These are phyloP conservation scores for Pezicula carpinea DNA, from an alignment of 2,329 filamentous ascomycete genomes.

Conservation along the genomic window DNA sequence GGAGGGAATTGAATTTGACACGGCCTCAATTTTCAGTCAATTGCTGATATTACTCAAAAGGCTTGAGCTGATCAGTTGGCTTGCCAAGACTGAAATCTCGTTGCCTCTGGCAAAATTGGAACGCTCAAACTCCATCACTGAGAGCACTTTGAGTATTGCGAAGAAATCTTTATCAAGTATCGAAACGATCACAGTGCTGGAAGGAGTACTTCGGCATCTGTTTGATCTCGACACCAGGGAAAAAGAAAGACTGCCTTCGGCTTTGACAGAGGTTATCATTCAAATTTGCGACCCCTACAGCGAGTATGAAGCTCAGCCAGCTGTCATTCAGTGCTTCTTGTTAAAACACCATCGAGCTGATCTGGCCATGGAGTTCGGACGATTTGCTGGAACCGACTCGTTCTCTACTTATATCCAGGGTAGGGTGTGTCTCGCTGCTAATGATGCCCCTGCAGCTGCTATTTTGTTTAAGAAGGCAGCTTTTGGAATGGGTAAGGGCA, in stretches of 20 bases:
- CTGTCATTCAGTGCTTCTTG: conserved; percentile 58
- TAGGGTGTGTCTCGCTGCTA: conserved; percentile 68
- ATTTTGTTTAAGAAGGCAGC: conserved; percentile 78
- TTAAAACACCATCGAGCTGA: conserved; percentile 56
- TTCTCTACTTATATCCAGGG: conserved; percentile 82
- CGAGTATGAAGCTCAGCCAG: conserved; percentile 58
- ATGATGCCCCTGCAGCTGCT: conserved; percentile 69
- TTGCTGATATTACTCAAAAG: conserved; percentile 68
- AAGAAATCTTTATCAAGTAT: conserved; percentile 40
- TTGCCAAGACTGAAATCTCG: conserved; percentile 54
- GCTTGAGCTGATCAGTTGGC: conserved; percentile 69
- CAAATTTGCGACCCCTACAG: conserved; percentile 62
- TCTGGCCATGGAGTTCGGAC: conserved; percentile 51
- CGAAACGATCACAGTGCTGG: conserved; percentile 52
- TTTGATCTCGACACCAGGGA: conserved; percentile 51
- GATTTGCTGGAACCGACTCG: conserved; percentile 51
- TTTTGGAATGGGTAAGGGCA: conserved; percentile 70
- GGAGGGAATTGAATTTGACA: conserved; percentile 59
- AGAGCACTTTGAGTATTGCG: conserved; percentile 21
- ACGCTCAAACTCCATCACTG: conserved; percentile 29
- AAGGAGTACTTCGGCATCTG: conserved; percentile 57
- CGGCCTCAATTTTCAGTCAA: conserved; percentile 67
- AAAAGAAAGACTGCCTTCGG: conserved; percentile 49
- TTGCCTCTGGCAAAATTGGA: conserved; percentile 41
- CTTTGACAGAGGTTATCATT: conserved; percentile 62